These are phyloP conservation scores for Candida koratica DNA, from an alignment of 805 yeast genomes.

Conservation along the genomic window DNA sequence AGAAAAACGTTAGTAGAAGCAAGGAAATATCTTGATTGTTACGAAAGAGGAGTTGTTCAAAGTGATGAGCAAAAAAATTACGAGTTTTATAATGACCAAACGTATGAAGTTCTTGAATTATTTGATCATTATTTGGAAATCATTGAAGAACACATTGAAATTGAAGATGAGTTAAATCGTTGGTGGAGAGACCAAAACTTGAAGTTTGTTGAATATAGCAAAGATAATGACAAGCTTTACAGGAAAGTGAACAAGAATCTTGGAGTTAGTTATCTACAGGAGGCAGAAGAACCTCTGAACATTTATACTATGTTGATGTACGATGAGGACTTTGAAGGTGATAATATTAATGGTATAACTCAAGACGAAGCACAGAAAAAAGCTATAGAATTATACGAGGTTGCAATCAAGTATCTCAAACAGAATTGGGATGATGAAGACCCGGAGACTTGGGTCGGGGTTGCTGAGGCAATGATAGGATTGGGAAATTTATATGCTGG, in stretches of 20 bases:
- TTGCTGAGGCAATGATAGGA: conserved; percentile 82
- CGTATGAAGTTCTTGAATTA: conserved; percentile 51
- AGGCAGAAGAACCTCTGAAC: conserved; percentile 58
- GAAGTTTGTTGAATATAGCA: conserved; percentile 18
- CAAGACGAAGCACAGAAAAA: conserved; percentile 43
- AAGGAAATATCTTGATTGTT: conserved; percentile 17
- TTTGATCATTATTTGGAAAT: conserved; percentile 68
- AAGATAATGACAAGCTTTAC: conserved; percentile 15
- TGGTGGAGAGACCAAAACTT: conserved; percentile 53
- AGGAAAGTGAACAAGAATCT: conserved; percentile 44
- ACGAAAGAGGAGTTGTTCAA: conserved; percentile 39
- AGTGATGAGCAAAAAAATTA: conserved; percentile 23
- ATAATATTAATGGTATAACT: conserved; percentile 34
- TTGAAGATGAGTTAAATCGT: conserved; percentile 39
- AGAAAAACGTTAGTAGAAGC: conserved; percentile 40
- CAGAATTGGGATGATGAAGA: conserved; percentile 65
- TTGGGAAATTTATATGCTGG: conserved; percentile 72
- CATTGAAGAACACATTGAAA: conserved; percentile 20
- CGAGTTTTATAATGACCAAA: conserved; percentile 36
- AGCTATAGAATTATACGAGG: conserved; percentile 44
- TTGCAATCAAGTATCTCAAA: conserved; percentile 56
- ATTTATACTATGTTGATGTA: conserved; percentile 55
- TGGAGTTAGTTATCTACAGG: conserved; percentile 61
- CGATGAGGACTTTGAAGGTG: conserved; percentile 40
- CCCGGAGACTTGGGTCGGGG: conserved; percentile 75